Evolutionary conservation across 257 asterid species (phyloP), one percentile per base, ranked within the genome.

Genomic region (Solanum tarapatanum): DNA sequence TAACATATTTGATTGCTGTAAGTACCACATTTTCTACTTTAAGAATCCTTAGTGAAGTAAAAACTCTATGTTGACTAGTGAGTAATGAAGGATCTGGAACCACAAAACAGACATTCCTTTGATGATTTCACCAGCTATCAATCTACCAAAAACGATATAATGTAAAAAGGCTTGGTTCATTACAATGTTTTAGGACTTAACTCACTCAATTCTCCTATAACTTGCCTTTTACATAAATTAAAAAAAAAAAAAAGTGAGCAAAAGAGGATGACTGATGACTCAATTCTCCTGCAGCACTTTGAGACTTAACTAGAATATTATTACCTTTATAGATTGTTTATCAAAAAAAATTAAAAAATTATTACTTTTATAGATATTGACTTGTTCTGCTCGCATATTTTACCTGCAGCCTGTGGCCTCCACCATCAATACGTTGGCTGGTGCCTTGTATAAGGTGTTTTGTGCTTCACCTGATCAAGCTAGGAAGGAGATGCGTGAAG

Each of bases 381-480:
- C 79, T 69, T 13, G 51, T 87, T 85, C 11, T 35, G 4, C 62
- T 72, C 8, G 11, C 83, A 87, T 87, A 60, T 82, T 85, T 36
- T 51, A 37, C 69, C 77, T 88, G 91, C 89, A 93, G 95, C 95
- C 95, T 4, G 94, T 93, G 89, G 93, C 95, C 80, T 88, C 94
- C 35, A 93, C 94, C 24, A 92, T 93, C 77, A 93, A 93, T 85
- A 93, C 94, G 58, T 82, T 93, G 87, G 95, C 95, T 19, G 93
- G 93, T 86, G 95, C 94, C 36, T 89, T 93, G 21, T 91, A 93
- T 86, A 91, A 93, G 87, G 95, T 93, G 74, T 93, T 93, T 79
- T 90, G 93, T 88, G 92, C 95, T 60, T 93, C 95, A 35, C 89
- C 94, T 37, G 95, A 93, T 86, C 92, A 89, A 89, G 95, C 95